phyloP scores from a whole-genome alignment of 1,284 basidiomycete species.

The Rhodotorula sp. region DNA sequence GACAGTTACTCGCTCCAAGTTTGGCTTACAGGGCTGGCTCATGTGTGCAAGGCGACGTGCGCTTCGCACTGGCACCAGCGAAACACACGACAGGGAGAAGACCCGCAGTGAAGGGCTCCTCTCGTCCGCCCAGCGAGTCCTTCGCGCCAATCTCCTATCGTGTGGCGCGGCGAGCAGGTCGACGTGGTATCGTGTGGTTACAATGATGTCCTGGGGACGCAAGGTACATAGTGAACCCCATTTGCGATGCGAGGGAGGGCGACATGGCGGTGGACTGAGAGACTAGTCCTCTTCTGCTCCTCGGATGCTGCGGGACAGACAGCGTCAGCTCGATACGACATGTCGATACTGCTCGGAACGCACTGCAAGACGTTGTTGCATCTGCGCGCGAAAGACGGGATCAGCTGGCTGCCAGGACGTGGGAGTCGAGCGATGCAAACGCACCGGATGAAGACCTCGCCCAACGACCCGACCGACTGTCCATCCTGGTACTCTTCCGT shows the following conservation, averaged over 20 bases:
- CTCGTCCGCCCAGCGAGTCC: no score
- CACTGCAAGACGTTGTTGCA: conserved; percentile 43
- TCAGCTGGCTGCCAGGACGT: background rate
- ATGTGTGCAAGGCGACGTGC: no score
- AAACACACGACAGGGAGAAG: background rate
- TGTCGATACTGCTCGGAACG: background rate
- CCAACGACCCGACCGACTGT: conserved; percentile 89
- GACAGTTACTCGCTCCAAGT: no score
- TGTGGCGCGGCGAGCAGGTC: no score
- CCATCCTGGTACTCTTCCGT: conserved; percentile 98
- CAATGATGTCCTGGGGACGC: background rate
- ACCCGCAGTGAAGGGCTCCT: background rate
- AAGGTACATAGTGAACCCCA: background rate
- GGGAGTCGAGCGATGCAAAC: conserved; percentile 41
- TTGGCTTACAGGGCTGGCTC: no score
- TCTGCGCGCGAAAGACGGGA: conserved; percentile 1
- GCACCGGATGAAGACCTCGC: conserved; percentile 96
- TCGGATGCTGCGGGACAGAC: conserved; percentile 17
- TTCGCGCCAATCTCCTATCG: background rate
- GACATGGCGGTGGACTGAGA: background rate
- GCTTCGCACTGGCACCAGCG: no score
- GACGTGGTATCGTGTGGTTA: background rate
- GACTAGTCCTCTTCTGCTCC: conserved; percentile 21
- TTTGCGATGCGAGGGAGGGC: background rate
- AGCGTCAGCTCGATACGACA: background rate